Evolutionary conservation across 768 basidiomycete species (phyloP).

Genomic region (Leccinum incarnatum): DNA sequence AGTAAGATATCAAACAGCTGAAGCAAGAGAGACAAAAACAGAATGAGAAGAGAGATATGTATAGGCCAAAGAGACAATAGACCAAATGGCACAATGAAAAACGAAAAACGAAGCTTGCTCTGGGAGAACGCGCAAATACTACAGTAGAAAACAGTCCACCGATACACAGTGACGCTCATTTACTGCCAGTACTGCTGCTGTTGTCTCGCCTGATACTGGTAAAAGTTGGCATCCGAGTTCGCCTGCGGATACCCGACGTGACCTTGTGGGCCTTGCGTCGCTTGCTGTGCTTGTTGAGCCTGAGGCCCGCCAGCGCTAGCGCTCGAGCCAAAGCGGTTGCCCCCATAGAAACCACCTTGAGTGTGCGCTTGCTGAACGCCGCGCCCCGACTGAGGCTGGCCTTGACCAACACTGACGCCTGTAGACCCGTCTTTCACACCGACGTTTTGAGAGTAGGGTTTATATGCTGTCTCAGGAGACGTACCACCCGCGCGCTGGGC

Average conservation of each 20-base stretch:
- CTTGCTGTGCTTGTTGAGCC: constrained; percentile 46
- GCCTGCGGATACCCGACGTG: constrained; percentile 53
- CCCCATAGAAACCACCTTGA: constrained; percentile 46
- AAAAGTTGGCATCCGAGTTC: constrained; percentile 63
- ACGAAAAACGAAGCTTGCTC: constrained; percentile 7
- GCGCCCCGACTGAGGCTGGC: constrained; percentile 39
- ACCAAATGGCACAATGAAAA: constrained; percentile 1
- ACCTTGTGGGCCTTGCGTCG: constrained; percentile 31
- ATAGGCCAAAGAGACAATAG: constrained; percentile 2
- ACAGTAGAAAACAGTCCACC: neutral
- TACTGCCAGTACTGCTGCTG: constrained; percentile 57
- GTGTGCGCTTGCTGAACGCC: constrained; percentile 43
- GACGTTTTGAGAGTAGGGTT: constrained; percentile 59
- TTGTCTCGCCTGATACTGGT: constrained; percentile 67
- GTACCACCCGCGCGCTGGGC: constrained; percentile 44
- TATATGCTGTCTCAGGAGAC: constrained; percentile 74
- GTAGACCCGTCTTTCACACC: constrained; percentile 57
- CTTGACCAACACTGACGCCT: constrained; percentile 40
- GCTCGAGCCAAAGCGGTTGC: constrained; percentile 41
- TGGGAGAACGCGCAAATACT: neutral
- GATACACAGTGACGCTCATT: neutral
- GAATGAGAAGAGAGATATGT: constrained; percentile 6
- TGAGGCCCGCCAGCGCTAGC: constrained; percentile 46
- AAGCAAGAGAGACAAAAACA: constrained; percentile 20
- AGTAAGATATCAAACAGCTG: constrained; percentile 30